Conservation (phyloP, 208 protist genomes). For the Wallacemonas sp. region DNA sequence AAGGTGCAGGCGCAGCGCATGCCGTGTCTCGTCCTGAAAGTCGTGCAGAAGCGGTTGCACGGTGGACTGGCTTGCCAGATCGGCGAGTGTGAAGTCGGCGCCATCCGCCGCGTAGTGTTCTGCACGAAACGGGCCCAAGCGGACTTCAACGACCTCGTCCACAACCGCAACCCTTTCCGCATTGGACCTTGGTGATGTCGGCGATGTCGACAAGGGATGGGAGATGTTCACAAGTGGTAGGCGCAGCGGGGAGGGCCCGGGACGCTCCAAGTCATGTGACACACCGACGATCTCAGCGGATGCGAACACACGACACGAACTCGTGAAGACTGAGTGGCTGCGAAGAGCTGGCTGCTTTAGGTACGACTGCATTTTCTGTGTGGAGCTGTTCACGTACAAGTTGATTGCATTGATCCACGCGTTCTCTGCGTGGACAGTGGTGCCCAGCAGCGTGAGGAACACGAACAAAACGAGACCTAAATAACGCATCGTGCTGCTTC, state of each 20-base stretch:
- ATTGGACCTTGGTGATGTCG: too few relatives aligned
- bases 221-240: not conserved
- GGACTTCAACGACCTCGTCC: conserved; percentile 13
- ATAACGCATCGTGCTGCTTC: too few relatives aligned
- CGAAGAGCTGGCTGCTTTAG: not conserved
- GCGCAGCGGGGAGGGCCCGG: not conserved
- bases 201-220: too few relatives aligned
- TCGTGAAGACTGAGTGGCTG: not conserved
- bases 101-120: not conserved
- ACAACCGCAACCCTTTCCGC: too few relatives aligned
- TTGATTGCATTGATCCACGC: not conserved
- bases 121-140: conserved; percentile 21
- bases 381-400: not conserved
- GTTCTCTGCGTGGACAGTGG: not conserved
- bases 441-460: not conserved
- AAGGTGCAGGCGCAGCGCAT: conserved; percentile 8
- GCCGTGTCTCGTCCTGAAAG: conserved; percentile 19
- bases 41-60: not conserved
- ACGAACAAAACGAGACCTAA: not conserved
- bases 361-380: not conserved
- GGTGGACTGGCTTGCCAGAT: not conserved
- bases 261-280: not conserved
- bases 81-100: not conserved
- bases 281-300: not conserved
- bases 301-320: not conserved